Evolutionary conservation across 495 filamentous ascomycete species (phyloP).

Genomic region (Platismatia glauca): DNA sequence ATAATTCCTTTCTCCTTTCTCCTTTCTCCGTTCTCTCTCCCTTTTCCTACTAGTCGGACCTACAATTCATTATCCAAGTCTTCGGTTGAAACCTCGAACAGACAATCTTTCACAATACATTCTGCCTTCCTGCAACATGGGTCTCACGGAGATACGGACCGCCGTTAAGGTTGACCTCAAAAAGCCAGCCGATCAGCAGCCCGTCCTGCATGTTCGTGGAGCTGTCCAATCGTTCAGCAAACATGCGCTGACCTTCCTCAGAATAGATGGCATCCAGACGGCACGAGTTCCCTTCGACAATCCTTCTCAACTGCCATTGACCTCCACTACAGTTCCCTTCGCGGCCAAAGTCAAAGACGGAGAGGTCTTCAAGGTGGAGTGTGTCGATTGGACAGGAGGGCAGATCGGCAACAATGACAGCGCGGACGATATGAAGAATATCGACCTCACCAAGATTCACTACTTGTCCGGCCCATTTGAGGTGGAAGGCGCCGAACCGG

Average conservation of each 20-base stretch:
- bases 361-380: constrained; percentile 93
- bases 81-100: background rate
- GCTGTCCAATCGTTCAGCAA: background rate
- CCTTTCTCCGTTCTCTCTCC: background rate
- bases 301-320: constrained; percentile 1
- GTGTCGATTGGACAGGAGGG: constrained; percentile 77
- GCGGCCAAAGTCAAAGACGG: constrained; percentile 67
- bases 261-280: constrained; percentile 95
- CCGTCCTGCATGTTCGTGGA: constrained; percentile 61
- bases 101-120: background rate
- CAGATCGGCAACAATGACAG: constrained; percentile 85
- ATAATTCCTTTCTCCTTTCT: background rate
- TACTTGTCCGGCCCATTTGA: constrained; percentile 91
- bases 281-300: constrained; percentile 35
- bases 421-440: constrained; percentile 78
- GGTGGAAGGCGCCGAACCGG: constrained; percentile 75
- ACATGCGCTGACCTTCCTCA: constrained; percentile 27
- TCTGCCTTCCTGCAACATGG: constrained; percentile 35
- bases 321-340: constrained; percentile 55
- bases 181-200: constrained; percentile 67
- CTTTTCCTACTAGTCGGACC: background rate
- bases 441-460: constrained; percentile 77
- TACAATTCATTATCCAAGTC: background rate
- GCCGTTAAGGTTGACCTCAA: constrained; percentile 68
- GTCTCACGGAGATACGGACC: constrained; percentile 55